These are phyloP conservation scores for Nakaseomyces delphensis DNA, from an alignment of 1,139 yeast species.

Conservation along the genomic window DNA sequence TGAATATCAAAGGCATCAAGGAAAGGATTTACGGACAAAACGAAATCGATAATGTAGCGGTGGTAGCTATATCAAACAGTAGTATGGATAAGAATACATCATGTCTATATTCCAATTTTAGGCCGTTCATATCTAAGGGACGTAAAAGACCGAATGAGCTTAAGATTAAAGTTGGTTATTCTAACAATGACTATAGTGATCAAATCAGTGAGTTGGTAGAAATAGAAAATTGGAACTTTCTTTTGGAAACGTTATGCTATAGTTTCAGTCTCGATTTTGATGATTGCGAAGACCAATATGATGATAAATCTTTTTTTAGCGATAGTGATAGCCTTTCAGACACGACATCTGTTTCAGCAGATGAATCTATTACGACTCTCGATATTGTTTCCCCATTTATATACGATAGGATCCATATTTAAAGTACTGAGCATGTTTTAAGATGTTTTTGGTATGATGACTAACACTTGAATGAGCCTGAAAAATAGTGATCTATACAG, in stretches of 20 bases:
- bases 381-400: constrained; percentile 10
- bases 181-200: constrained; percentile 28
- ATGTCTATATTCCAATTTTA: constrained; percentile 20
- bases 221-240: constrained; percentile 23
- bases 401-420: not conserved
- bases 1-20: not conserved
- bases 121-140: constrained; percentile 15
- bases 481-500: no score
- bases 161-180: constrained; percentile 29
- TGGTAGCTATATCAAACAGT: constrained; percentile 26
- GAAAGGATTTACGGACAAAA: constrained; percentile 5
- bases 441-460: no score
- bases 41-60: constrained; percentile 13
- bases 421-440: no score
- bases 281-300: constrained; percentile 22
- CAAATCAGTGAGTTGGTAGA: constrained; percentile 26
- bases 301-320: constrained; percentile 1
- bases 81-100: constrained; percentile 22
- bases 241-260: constrained; percentile 28
- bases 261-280: constrained; percentile 27
- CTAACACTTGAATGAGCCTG: no score
- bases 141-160: constrained; percentile 23
- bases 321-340: not conserved
- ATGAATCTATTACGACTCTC: constrained; percentile 12
- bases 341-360: constrained; percentile 7